Base-by-base conservation (phyloP, 768 basidiomycete genomes). In the Podaxis sp. region DNA sequence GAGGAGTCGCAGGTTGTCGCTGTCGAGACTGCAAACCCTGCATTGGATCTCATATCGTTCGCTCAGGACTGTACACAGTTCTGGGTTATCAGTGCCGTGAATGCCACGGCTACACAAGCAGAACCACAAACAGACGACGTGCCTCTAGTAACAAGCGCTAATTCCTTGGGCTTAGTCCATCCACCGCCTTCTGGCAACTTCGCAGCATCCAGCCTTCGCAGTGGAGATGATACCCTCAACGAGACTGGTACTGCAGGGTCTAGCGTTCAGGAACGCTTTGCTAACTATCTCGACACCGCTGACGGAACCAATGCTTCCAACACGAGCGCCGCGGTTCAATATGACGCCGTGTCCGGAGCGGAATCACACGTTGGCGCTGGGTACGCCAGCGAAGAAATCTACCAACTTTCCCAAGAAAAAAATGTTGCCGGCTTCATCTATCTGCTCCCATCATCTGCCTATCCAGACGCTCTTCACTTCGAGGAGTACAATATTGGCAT, bases 401-500 rank as follows among this genome's bases (percentile, higher is more conserved):
- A 57, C 40, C 24, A 19, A 22, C 57, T 29, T n/a, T 40, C 61
- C 24, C 37, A 56, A 43, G 56, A 40, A 13, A 57, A 53, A 25
- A 53, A 27, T 22, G 22, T 63, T 40, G 41, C 81, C 47, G 83
- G 84, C 2, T 66, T 84, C 17, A 71, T 82, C 25, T 84, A 82
- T 61, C 73, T 84, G 27, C 69, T 66, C 13, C 67, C 68, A 4
- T 72, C 77, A 1, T 72, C 73, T 33, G 64, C 63, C 15, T 63
- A 68, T 19, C 63, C 67, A 24, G 74, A 75, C 61, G 73, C 74
- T 0, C 63, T 79, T 29, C 72, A 72, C 25, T 66, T 65, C 29
- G 69, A 74, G 3, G 85, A 89, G 69, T 76, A 82, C 22, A 83
- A 78, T 65, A 73, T 90, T 36, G 88, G 88, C 11, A 72, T 91